phyloP scores from a whole-genome alignment of 2,329 filamentous ascomycete species.

The Verticillium alfalfae region DNA sequence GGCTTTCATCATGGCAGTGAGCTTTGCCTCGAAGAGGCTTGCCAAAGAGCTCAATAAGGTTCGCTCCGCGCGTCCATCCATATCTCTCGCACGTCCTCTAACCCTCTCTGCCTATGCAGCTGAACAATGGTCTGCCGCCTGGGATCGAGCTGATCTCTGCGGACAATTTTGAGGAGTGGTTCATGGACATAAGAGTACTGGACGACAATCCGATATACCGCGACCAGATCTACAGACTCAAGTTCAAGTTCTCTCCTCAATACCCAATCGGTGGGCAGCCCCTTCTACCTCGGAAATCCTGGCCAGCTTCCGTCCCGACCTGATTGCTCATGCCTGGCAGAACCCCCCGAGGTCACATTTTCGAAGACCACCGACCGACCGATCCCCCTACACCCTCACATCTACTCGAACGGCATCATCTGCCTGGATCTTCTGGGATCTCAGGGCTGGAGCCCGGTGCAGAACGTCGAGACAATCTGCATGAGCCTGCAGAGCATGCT shows the following conservation, averaged over 20 bases:
- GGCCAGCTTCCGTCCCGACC: background rate
- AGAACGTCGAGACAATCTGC: conserved; percentile 94
- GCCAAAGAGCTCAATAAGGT: conserved; percentile 57
- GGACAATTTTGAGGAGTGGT: conserved; percentile 84
- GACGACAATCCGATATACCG: conserved; percentile 87
- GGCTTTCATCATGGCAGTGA: conserved; percentile 27
- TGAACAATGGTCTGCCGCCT: conserved; percentile 48
- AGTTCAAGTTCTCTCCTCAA: conserved; percentile 75
- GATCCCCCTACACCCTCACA: conserved; percentile 93
- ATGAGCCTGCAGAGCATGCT: conserved; percentile 98
- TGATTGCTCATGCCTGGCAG: background rate
- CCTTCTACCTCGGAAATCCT: background rate
- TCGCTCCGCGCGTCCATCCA: conserved; percentile 7
- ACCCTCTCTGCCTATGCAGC: conserved; percentile 1
- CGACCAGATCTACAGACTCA: conserved; percentile 74
- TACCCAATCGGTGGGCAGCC: conserved; percentile 80
- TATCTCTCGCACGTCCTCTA: background rate
- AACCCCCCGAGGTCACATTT: conserved; percentile 93
- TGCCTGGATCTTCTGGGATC: conserved; percentile 87
- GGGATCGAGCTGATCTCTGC: conserved; percentile 75
- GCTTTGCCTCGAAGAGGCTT: conserved; percentile 50
- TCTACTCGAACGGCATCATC: conserved; percentile 98
- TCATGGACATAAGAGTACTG: conserved; percentile 84
- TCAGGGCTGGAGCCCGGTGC: conserved; percentile 92
- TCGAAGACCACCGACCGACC: conserved; percentile 56